phyloP scores from a whole-genome alignment of 495 filamentous ascomycete species.

The Tuber indicum region DNA sequence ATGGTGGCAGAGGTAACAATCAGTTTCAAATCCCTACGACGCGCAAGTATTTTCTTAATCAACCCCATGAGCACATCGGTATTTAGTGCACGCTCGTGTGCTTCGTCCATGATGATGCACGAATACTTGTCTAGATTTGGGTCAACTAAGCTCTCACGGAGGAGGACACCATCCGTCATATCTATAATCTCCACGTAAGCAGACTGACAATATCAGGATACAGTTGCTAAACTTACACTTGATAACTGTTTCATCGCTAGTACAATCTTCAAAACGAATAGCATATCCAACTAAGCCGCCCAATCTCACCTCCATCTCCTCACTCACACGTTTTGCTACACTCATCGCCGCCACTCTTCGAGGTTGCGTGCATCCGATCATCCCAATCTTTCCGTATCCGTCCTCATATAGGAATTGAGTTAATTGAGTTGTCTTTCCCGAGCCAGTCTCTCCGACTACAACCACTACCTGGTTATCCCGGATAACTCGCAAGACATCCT shows the following conservation, averaged over 20 bases:
- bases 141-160: slow-evolving; percentile 87
- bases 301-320: slow-evolving; percentile 97
- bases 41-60: slow-evolving; percentile 89
- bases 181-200: slow-evolving; percentile 48
- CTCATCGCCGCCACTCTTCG: slow-evolving; percentile 96
- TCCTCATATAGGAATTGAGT: slow-evolving; percentile 92
- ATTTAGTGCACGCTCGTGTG: slow-evolving; percentile 92
- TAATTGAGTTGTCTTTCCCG: slow-evolving; percentile 93
- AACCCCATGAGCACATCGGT: slow-evolving; percentile 97
- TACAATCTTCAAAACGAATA: slow-evolving; percentile 98
- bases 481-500: slow-evolving; percentile 90
- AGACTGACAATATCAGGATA: slow-evolving; percentile 1
- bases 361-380: slow-evolving; percentile 96
- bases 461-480: slow-evolving; percentile 96
- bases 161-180: slow-evolving; percentile 96
- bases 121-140: slow-evolving; percentile 93
- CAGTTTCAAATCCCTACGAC: slow-evolving; percentile 84
- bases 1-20: slow-evolving; percentile 99
- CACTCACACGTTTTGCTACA: slow-evolving; percentile 93
- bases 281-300: slow-evolving; percentile 89
- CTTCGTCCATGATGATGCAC: slow-evolving; percentile 99
- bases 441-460: slow-evolving; percentile 94
- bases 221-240: slow-evolving; percentile 58
- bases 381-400: slow-evolving; percentile 79
- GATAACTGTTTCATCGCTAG: slow-evolving; percentile 84